Percentiles rank a stretch among this genome's conserved stretches.
These are phyloP conservation scores for Ophiostoma sp. DNA, from an alignment of 2,329 filamentous ascomycete genomes.

Conservation along the genomic window DNA sequence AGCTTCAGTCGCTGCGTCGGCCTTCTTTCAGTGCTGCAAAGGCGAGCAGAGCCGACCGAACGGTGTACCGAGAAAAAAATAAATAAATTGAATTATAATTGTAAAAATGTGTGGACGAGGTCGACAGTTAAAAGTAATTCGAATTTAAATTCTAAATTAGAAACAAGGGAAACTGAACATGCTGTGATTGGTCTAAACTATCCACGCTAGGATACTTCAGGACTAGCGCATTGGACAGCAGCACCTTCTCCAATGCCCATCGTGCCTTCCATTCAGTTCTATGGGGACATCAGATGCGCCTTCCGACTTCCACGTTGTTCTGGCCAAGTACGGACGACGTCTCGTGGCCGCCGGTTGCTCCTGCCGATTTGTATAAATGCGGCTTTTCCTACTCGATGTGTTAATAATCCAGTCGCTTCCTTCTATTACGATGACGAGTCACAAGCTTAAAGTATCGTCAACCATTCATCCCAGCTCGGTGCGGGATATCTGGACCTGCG, in stretches of 20 bases:
- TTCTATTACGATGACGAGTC: not conserved
- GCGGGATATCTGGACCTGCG: not conserved
- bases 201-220: not conserved
- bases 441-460: not conserved
- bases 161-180: not conserved
- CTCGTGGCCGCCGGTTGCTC: not conserved
- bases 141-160: not conserved
- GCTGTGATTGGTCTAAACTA: not conserved
- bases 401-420: not conserved
- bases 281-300: slow-evolving; percentile 10
- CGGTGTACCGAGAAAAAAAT: slow-evolving; percentile 2
- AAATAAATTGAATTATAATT: not conserved
- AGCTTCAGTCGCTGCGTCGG: slow-evolving; percentile 15
- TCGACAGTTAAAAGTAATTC: not conserved
- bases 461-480: no score
- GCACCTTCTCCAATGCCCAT: slow-evolving; percentile 16
- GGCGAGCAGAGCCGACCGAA: not conserved
- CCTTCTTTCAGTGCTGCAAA: slow-evolving; percentile 8
- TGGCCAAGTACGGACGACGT: not conserved
- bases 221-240: slow-evolving; percentile 15
- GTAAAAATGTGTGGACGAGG: slow-evolving; percentile 4
- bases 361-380: not conserved
- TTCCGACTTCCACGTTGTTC: slow-evolving; percentile 5
- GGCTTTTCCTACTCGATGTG: not conserved
- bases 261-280: slow-evolving; percentile 25